phyloP scores from a whole-genome alignment of 116 monocot genomes.

The Iris pallida region DNA sequence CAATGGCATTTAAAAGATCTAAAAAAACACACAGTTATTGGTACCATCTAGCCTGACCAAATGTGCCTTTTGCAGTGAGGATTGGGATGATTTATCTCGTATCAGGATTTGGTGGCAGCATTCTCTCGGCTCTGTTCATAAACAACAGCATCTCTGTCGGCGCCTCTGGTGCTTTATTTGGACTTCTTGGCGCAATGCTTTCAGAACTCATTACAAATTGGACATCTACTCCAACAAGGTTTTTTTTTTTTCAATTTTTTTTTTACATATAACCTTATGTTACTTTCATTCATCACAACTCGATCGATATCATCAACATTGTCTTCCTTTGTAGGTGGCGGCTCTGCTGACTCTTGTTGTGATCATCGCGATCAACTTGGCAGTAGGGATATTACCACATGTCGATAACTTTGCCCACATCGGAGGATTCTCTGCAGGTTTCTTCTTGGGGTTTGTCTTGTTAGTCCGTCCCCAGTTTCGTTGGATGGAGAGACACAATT shows the following conservation, averaged over 20 bases:
- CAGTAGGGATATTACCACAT: conserved; percentile 75
- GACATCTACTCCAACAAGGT: conserved; percentile 78
- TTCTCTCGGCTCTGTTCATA: conserved; percentile 75
- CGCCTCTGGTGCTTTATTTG: conserved; percentile 91
- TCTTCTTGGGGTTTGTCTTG: conserved; percentile 70
- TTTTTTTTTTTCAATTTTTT: conserved; percentile 3
- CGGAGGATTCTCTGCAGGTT: conserved; percentile 81
- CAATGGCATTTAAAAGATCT: too few relatives aligned
- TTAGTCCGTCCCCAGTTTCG: conserved; percentile 68
- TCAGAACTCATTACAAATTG: conserved; percentile 92
- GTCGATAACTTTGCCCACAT: conserved; percentile 93
- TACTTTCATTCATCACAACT: conserved; percentile 1
- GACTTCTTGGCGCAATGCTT: conserved; percentile 88
- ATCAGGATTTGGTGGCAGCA: conserved; percentile 78
- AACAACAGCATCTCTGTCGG: conserved; percentile 74
- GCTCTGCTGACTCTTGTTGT: conserved; percentile 56
- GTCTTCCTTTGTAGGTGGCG: conserved; percentile 45
- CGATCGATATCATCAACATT: background rate
- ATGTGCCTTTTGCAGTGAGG: conserved; percentile 40
- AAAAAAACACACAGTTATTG: too few relatives aligned
- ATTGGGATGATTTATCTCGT: conserved; percentile 75
- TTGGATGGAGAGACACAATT: conserved; percentile 47
- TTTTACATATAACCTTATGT: background rate
- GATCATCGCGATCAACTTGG: conserved; percentile 70
- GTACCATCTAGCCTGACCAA: too few relatives aligned